These are phyloP conservation scores for Narthecium ossifragum DNA, from an alignment of 106 monocot genomes.

Conservation along the genomic window DNA sequence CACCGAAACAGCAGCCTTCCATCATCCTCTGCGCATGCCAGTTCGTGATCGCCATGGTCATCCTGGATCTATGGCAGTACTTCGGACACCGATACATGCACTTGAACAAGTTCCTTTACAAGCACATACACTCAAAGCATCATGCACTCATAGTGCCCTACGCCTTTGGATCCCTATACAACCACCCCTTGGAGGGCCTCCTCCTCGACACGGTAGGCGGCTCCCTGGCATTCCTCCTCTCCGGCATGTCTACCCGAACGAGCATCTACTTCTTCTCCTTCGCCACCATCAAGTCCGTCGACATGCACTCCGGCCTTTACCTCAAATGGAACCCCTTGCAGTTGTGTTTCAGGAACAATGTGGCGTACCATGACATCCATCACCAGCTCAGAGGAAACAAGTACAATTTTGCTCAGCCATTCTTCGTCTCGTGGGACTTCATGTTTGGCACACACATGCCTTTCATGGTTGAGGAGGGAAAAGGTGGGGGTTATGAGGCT, in stretches of 20 bases:
- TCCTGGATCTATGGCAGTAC: constrained; percentile 32
- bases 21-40: neutral
- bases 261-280: constrained; percentile 15
- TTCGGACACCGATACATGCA: constrained; percentile 30
- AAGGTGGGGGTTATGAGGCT: constrained; percentile 1
- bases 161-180: constrained; percentile 24
- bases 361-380: constrained; percentile 32
- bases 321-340: constrained; percentile 13
- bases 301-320: constrained; percentile 24
- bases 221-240: neutral
- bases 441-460: constrained; percentile 14
- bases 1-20: neutral
- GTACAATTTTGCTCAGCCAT: constrained; percentile 38
- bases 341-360: constrained; percentile 21
- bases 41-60: constrained; percentile 20
- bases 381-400: constrained; percentile 34
- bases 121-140: constrained; percentile 19
- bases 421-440: constrained; percentile 21
- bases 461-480: constrained; percentile 4
- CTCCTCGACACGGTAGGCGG: constrained; percentile 17
- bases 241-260: constrained; percentile 13
- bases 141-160: constrained; percentile 12
- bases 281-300: constrained; percentile 18
- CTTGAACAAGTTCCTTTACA: constrained; percentile 32
- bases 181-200: constrained; percentile 28